phyloP scores from a whole-genome alignment of 768 basidiomycete species.

The Chalciporus chontae region DNA sequence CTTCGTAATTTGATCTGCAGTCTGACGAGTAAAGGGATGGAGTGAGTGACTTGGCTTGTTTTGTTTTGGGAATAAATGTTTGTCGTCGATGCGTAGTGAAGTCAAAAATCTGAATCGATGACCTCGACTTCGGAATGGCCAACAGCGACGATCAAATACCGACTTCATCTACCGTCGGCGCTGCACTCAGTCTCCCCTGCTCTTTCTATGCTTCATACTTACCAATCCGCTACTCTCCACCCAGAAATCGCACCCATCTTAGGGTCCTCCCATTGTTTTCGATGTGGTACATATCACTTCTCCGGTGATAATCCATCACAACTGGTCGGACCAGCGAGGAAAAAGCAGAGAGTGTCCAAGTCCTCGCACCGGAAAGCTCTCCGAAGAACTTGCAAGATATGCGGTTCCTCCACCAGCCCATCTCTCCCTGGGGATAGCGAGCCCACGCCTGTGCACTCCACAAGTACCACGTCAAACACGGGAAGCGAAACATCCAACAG shows the following conservation, averaged over 20 bases:
- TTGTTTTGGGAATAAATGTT: too few species aligned
- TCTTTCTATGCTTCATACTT: slow-evolving; percentile 61
- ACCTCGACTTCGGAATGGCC: slow-evolving; percentile 1
- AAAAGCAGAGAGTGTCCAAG: slow-evolving; percentile 10
- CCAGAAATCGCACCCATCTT: slow-evolving; percentile 23
- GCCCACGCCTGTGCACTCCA: not conserved
- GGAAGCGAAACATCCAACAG: not conserved
- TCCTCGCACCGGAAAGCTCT: slow-evolving; percentile 1
- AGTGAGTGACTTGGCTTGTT: too few species aligned
- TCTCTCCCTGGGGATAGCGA: not conserved
- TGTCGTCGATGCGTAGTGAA: too few species aligned
- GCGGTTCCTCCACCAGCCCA: slow-evolving; percentile 13
- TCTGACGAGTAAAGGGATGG: not conserved
- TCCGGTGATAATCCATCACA: slow-evolving; percentile 37
- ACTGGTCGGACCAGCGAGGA: slow-evolving; percentile 26
- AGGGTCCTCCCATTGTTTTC: slow-evolving; percentile 38
- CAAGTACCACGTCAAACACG: not conserved
- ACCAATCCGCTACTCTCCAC: slow-evolving; percentile 34
- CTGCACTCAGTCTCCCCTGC: slow-evolving; percentile 50
- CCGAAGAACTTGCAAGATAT: slow-evolving; percentile 19
- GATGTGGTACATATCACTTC: slow-evolving; percentile 52
- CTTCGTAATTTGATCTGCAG: not conserved
- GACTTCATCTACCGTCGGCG: slow-evolving; percentile 44
- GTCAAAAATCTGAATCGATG: slow-evolving; percentile 8
- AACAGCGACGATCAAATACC: slow-evolving; percentile 39